Conservation (phyloP, 1,284 basidiomycete species). For the Lignosus rhinocerotis region DNA sequence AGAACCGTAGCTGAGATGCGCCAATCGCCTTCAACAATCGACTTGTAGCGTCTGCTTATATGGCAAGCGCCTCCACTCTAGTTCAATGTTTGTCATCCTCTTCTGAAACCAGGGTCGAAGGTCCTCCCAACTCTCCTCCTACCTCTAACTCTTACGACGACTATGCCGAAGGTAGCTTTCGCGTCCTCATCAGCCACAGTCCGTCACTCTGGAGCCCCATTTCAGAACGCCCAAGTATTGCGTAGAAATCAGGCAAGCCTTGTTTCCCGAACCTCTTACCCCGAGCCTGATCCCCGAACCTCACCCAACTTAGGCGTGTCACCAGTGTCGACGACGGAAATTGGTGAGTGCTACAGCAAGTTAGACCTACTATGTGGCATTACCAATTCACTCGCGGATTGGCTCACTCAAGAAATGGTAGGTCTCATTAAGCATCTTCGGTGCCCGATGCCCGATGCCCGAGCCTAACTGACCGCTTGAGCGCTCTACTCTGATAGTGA, state of each 20-base stretch:
- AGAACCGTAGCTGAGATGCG: background rate
- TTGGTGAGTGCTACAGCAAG: constrained; percentile 48
- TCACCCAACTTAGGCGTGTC: constrained; percentile 32
- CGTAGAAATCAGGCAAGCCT: constrained; percentile 25
- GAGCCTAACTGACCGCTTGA: constrained; percentile 20
- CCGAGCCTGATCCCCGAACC: background rate
- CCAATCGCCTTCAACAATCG: too few species aligned
- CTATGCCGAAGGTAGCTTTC: constrained; percentile 23
- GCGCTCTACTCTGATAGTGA: constrained; percentile 27
- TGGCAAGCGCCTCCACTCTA: background rate
- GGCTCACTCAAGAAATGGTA: constrained; percentile 34
- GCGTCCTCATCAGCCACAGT: constrained; percentile 7
- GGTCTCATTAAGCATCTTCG: constrained; percentile 12
- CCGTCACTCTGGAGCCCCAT: constrained; percentile 5
- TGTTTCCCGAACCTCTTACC: background rate
- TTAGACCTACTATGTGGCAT: background rate
- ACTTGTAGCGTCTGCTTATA: background rate
- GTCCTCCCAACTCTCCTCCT: background rate
- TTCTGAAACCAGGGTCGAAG: too few species aligned
- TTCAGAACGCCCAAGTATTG: constrained; percentile 23
- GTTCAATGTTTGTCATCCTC: constrained; percentile 15
- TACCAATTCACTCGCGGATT: constrained; percentile 4
- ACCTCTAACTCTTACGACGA: constrained; percentile 4
- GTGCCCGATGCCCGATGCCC: constrained; percentile 26
- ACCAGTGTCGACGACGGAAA: constrained; percentile 70